phyloP scores from a whole-genome alignment of 2,329 filamentous ascomycete species.

The Botrytis pseudocinerea region DNA sequence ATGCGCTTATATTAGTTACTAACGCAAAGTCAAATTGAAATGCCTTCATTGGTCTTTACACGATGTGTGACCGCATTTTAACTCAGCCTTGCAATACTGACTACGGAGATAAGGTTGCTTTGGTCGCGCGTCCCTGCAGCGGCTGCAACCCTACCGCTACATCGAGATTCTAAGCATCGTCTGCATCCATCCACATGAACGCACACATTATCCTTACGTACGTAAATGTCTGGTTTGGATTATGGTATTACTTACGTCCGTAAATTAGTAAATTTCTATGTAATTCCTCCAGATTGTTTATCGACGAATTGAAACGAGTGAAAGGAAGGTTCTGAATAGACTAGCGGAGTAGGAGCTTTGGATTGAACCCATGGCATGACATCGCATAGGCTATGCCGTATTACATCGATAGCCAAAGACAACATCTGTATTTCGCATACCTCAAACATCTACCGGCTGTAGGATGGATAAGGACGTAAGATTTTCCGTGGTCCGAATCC shows the following conservation, averaged over 20 bases:
- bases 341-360: not conserved
- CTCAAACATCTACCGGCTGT: not conserved
- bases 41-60: not conserved
- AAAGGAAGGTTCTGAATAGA: not conserved
- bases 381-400: not conserved
- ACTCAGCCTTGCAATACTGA: not conserved
- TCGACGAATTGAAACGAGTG: not conserved
- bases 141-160: slow-evolving; percentile 4
- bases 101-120: not conserved
- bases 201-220: not conserved
- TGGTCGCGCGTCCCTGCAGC: not conserved
- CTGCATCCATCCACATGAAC: not conserved
- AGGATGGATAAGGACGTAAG: not conserved
- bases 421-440: not conserved
- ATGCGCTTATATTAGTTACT: not conserved
- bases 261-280: not conserved
- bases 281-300: not conserved
- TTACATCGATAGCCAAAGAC: not conserved
- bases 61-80: not conserved
- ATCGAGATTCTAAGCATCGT: not conserved
- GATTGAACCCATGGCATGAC: not conserved
- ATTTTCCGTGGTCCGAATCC: not conserved
- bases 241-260: not conserved
- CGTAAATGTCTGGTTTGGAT: not conserved
- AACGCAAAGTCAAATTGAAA: not conserved